Conservation (phyloP, 2,329 filamentous ascomycete species). For the Elsinoe arachidis region DNA sequence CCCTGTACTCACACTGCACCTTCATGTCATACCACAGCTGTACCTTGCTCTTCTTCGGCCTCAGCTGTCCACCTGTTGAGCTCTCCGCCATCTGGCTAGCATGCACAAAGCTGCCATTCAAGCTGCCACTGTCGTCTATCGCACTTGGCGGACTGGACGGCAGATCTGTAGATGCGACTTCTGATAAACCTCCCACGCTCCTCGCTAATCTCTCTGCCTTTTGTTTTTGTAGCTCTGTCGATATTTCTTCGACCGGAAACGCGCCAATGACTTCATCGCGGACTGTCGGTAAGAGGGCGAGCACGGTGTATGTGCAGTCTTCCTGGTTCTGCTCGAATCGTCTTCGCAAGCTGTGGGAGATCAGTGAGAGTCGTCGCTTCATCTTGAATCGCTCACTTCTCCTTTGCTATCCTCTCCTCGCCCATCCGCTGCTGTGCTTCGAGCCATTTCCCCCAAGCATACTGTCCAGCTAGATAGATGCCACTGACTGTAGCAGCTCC, state of each 20-base stretch:
- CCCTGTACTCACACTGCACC: slow-evolving; percentile 68
- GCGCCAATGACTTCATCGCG: slow-evolving; percentile 81
- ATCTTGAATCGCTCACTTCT: slow-evolving; percentile 59
- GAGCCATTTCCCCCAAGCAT: slow-evolving; percentile 81
- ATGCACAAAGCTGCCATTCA: slow-evolving; percentile 76
- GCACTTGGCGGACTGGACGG: slow-evolving; percentile 56
- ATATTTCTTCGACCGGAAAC: slow-evolving; percentile 85
- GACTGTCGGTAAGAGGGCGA: slow-evolving; percentile 87
- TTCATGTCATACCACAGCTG: slow-evolving; percentile 97
- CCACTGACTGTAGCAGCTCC: slow-evolving; percentile 80
- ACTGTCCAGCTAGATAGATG: slow-evolving; percentile 86
- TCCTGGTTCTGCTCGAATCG: slow-evolving; percentile 99
- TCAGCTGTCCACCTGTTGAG: slow-evolving; percentile 36
- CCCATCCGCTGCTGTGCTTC: slow-evolving; percentile 95
- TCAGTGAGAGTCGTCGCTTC: slow-evolving; percentile 13
- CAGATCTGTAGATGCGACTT: slow-evolving; percentile 48
- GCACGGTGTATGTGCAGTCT: slow-evolving; percentile 94
- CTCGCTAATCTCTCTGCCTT: slow-evolving; percentile 64
- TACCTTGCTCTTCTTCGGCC: slow-evolving; percentile 70
- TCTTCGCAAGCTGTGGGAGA: slow-evolving; percentile 62
- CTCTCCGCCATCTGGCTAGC: slow-evolving; percentile 62
- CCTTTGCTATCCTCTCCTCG: slow-evolving; percentile 87
- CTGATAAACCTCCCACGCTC: slow-evolving; percentile 45
- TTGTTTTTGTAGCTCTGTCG: slow-evolving; percentile 88
- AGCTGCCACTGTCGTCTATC: slow-evolving; percentile 71